Conservation (phyloP, 2,329 filamentous ascomycete genomes). For the Pseudohalonectria lignicola region DNA sequence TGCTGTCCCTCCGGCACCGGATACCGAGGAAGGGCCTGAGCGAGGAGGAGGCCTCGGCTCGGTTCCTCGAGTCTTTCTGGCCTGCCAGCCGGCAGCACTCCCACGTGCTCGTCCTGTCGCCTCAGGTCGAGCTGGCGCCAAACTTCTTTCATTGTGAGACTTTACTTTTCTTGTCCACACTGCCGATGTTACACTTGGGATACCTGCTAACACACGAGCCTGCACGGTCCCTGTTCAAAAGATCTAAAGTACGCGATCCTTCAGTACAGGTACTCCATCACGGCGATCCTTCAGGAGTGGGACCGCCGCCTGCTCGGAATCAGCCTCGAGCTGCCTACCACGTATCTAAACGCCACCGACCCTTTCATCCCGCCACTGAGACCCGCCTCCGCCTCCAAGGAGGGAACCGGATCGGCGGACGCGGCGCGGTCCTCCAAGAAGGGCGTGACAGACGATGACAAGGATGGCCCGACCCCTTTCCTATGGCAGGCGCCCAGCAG, state of each 20-base stretch:
- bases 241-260: constrained; percentile 68
- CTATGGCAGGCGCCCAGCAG: constrained; percentile 79
- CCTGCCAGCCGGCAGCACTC: constrained; percentile 51
- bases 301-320: constrained; percentile 59
- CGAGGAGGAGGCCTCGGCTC: constrained; percentile 60
- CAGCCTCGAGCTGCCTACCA: constrained; percentile 63
- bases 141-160: constrained; percentile 70
- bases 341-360: constrained; percentile 48
- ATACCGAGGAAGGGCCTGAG: constrained; percentile 49
- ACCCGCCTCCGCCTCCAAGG: constrained; percentile 8
- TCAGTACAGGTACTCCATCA: constrained; percentile 62
- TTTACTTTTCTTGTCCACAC: neutral
- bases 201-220: neutral
- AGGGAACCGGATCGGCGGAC: no score
- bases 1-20: constrained; percentile 63
- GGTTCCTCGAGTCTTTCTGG: constrained; percentile 82
- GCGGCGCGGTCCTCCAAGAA: no score
- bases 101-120: constrained; percentile 76
- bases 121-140: constrained; percentile 68
- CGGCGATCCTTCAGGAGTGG: constrained; percentile 30
- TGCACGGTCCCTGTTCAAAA: no score
- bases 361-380: constrained; percentile 34
- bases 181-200: neutral
- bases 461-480: constrained; percentile 43
- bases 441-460: neutral